Conservation (phyloP, 106 monocot species). For the Chionographis japonica region DNA sequence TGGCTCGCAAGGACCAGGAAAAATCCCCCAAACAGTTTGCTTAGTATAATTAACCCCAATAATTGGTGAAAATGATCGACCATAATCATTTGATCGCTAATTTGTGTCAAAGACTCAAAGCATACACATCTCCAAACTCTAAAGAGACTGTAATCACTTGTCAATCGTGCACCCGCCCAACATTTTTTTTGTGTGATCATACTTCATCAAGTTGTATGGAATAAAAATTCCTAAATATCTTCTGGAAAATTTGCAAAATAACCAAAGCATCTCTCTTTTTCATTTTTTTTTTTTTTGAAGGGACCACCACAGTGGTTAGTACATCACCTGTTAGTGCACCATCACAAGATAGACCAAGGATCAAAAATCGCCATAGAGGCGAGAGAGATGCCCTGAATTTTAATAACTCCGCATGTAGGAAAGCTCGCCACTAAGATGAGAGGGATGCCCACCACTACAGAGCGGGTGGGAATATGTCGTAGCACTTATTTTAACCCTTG, state of each 20-base stretch:
- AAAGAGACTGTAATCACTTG: conserved; percentile 56
- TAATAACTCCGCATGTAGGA: too few relatives aligned
- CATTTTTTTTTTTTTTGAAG: conserved; percentile 10
- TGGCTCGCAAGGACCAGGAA: too few relatives aligned
- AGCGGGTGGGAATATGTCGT: too few relatives aligned
- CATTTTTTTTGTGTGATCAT: conserved; percentile 45
- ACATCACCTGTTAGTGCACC: too few relatives aligned
- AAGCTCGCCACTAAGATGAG: too few relatives aligned
- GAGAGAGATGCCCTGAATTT: too few relatives aligned
- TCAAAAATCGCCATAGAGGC: too few relatives aligned
- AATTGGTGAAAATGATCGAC: conserved; percentile 48
- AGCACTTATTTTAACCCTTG: too few relatives aligned
- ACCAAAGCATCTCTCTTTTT: conserved; percentile 38
- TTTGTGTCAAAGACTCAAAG: conserved; percentile 24
- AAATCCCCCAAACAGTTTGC: too few relatives aligned
- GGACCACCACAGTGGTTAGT: too few relatives aligned
- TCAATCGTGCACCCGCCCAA: conserved; percentile 61
- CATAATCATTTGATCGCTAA: conserved; percentile 18
- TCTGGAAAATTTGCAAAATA: conserved; percentile 52
- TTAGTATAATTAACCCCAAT: conserved; percentile 63
- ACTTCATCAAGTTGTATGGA: conserved; percentile 67
- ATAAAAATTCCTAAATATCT: conserved; percentile 51
- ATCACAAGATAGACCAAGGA: too few relatives aligned
- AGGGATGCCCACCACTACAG: too few relatives aligned
- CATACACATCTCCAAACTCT: conserved; percentile 75